Base-by-base conservation (phyloP, 169 alveolate genomes). In the Fabrea salina region DNA sequence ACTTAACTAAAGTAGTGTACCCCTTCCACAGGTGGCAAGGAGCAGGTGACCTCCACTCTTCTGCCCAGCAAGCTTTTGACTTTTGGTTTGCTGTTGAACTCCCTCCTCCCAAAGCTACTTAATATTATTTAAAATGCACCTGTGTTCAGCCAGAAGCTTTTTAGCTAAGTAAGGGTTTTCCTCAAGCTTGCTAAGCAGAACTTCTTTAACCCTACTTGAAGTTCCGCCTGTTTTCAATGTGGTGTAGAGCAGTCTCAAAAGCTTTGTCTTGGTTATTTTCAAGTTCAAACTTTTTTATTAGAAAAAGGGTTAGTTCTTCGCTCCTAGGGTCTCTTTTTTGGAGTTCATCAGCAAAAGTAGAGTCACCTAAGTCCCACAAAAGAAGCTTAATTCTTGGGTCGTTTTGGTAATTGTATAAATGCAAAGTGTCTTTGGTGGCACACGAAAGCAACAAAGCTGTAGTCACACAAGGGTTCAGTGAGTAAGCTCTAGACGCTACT, bases 11-110 rank as follows among this genome's bases (percentile, higher is more conserved):
- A 19, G 56, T 67, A 11, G 78, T 41, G 1, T 67, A 67, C 4
- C 78, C 78, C n/a, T 16, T 67, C 19, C 78, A 67, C 44, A 37
- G 78, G 30, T 67, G 78, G 64, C 78, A 67, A 16, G n/a, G 50
- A n/a, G 78, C 61, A 4, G 61, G 32, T n/a, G 35, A 56, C 2
- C 67, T 25, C n/a, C 11, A 56, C 8, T 13, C 61, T n/a, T 32
- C 11, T n/a, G 32, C n/a, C 8, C 22, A 44, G 8, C 61, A 19
- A 19, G 1, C 61, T n/a, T 40, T 40, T 37, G 78, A 67, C 27
- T 67, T 67, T 2, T 40, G 64, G 22, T 40, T 67, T 16, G 78
- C 39, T 1, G n/a, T 67, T 1, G 78, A 67, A 37, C 37, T n/a
- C 7, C 78, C 78, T 40, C 74, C 74, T n/a, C 74, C 74, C 13